Evolutionary conservation across 208 protist genomes (phyloP).

Genomic region (Leishmania arabica): DNA sequence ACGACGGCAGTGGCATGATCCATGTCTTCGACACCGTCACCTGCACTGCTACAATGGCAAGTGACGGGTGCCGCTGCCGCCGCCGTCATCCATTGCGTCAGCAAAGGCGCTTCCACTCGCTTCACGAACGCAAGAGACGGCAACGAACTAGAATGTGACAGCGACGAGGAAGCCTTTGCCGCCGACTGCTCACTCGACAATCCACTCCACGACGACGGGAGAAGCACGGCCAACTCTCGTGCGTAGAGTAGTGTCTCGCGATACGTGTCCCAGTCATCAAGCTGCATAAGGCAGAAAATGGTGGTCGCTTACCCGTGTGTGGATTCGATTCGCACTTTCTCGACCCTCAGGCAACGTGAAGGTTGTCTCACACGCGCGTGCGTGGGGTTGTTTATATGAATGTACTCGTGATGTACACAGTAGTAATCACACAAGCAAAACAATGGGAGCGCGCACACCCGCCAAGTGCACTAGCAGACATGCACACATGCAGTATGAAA

Average conservation of each 20-base stretch:
- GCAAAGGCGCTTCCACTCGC: not conserved
- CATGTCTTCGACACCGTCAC: not conserved
- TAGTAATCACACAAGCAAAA: not conserved
- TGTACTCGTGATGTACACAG: not conserved
- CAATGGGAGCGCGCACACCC: not conserved
- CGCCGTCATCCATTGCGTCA: conserved; percentile 5
- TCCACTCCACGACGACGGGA: not conserved
- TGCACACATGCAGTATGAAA: not conserved
- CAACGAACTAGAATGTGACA: not conserved
- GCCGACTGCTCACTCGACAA: not conserved
- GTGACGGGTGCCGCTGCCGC: not conserved
- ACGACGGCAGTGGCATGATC: not conserved
- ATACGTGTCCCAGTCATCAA: conserved; percentile 7
- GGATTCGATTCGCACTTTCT: not conserved
- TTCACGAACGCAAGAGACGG: not conserved
- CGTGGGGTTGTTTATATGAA: not conserved
- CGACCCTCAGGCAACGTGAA: not conserved
- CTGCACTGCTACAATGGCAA: not conserved
- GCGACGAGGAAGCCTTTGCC: not conserved
- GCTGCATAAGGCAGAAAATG: conserved; percentile 6
- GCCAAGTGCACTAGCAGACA: not conserved
- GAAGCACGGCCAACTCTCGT: conserved; percentile 1
- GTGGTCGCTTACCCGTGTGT: not conserved
- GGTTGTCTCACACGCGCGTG: not conserved
- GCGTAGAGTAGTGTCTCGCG: conserved; percentile 15